phyloP scores from a whole-genome alignment of 768 basidiomycete species.

The Termitomyces sp. region DNA sequence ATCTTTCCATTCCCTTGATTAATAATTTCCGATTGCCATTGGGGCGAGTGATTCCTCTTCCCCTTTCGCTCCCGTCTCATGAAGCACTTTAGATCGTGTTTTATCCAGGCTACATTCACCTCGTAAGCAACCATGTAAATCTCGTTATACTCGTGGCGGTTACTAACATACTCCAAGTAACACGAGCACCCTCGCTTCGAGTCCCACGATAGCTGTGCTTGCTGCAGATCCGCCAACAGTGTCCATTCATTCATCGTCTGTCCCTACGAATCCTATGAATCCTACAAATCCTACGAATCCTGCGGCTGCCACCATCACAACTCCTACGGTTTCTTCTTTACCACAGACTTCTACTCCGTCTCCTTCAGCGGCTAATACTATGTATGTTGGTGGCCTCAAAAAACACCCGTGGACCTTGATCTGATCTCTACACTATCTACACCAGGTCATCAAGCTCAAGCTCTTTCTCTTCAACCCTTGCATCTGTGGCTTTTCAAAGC shows the following conservation, averaged over 20 bases:
- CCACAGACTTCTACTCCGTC: background rate
- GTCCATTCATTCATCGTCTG: background rate
- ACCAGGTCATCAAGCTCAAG: background rate
- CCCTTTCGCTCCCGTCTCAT: background rate
- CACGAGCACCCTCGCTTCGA: constrained; percentile 1
- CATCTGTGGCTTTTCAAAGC: background rate
- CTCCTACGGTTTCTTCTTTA: background rate
- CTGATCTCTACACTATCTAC: background rate
- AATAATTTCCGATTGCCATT: background rate
- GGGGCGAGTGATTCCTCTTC: background rate
- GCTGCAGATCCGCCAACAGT: background rate
- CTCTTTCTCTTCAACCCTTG: background rate
- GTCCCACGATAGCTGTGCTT: background rate
- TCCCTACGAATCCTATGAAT: background rate
- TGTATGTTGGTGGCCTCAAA: background rate
- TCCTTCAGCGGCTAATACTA: background rate
- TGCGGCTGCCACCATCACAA: background rate
- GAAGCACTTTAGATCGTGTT: constrained; percentile 1
- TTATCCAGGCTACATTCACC: constrained; percentile 1
- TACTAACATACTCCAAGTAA: background rate
- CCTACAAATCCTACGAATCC: too few species aligned
- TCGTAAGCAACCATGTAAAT: background rate
- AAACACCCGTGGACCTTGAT: background rate
- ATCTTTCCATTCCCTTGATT: background rate
- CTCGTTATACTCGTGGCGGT: too few species aligned